Evolutionary conservation across 495 filamentous ascomycete genomes (phyloP), one percentile per base, ranked within the genome.

Genomic region (Penicillium fimorum): DNA sequence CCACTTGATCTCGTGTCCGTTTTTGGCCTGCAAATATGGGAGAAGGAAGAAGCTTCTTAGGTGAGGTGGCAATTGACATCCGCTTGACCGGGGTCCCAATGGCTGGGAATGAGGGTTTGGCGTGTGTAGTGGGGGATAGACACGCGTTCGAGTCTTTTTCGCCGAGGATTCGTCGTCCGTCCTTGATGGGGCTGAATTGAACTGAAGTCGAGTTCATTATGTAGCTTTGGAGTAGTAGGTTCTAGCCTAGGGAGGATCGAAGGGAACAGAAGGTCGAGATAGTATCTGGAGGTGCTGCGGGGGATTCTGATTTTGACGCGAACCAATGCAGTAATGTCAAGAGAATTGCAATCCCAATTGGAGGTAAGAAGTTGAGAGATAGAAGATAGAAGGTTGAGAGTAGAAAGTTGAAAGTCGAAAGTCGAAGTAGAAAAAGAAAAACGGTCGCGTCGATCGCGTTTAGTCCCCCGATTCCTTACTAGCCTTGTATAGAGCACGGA

Each of bases 141-240:
- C 74, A 78, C 73, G 76, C 74, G 74, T 78, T 78, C 65, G 67
- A 55, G 58, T 70, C 69, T 58, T 75, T 78, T 47, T 76, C 74
- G 29, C 76, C 72, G 51, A 78, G 72, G 29, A 78, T 69, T 22
- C 70, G 76, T 56, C 76, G 67, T 38, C 70, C 74, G 20, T 76
- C 71, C 59, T 77, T 78, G 49, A 73, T 52, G 5, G 76, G 74
- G 60, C 70, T 77, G 58, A 65, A 57, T 46, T 65, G 66, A 22
- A 65, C 46, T 51, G 61, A 50, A 22, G 65, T 60, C 3, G 66
- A 53, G 38, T 70, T 64, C 72, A 75, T 74, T 40, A 7, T 62
- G 44, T 30, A 54, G 62, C 4, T 33, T 27, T 42, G 35, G 35
- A 38, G 37, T 18, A 27, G 27, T 41, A 11, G 22, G 44, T 13